Evolutionary conservation across 2,329 filamentous ascomycete genomes (phyloP).

Genomic region (Trichoderma koningii): DNA sequence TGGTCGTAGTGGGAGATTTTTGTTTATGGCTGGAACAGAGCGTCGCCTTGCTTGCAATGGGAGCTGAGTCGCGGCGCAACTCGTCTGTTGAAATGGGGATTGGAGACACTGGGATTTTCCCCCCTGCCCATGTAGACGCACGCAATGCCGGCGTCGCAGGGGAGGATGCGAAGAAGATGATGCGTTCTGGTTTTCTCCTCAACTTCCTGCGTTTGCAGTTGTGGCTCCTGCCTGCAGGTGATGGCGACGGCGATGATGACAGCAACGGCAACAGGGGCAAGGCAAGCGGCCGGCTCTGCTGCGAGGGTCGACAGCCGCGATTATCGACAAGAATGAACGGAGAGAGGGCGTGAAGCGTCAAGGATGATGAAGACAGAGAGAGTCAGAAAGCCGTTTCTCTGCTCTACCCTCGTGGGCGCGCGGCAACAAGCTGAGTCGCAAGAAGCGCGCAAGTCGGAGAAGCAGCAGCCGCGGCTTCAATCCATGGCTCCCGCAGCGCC

Average conservation of each 20-base stretch:
- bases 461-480: not conserved
- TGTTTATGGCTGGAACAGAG: too few relatives aligned
- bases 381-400: not conserved
- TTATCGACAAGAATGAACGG: not conserved
- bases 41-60: too few relatives aligned
- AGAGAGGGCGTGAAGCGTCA: not conserved
- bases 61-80: too few relatives aligned
- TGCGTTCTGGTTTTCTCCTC: constrained; percentile 8
- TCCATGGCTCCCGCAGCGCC: not conserved
- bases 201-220: constrained; percentile 4
- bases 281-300: constrained; percentile 12
- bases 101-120: not conserved
- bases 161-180: constrained; percentile 12
- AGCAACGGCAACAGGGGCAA: not conserved
- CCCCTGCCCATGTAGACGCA: not conserved
- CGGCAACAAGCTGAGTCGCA: not conserved
- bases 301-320: not conserved
- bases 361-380: not conserved
- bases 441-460: not conserved
- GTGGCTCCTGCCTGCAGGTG: constrained; percentile 24
- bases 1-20: too few relatives aligned
- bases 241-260: constrained; percentile 10
- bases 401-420: not conserved
- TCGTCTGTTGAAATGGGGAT: not conserved
- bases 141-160: constrained; percentile 23